Percentiles rank a stretch among this genome's conserved stretches.
These are phyloP conservation scores for Pezizomycotina sp. DNA, from an alignment of 2,329 filamentous ascomycete species.

Conservation along the genomic window DNA sequence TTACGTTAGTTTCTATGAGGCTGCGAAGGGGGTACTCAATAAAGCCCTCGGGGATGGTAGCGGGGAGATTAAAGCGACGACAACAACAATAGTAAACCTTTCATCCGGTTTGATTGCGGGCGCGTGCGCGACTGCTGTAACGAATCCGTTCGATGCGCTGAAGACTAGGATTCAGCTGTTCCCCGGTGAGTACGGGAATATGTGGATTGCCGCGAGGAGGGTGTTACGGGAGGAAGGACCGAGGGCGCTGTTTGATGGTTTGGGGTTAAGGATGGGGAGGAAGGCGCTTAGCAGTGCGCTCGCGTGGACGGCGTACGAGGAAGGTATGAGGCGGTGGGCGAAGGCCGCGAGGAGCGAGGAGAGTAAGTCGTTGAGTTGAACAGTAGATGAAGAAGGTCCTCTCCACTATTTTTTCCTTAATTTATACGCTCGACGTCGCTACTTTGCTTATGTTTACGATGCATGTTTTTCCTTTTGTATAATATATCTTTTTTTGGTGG, in stretches of 20 bases:
- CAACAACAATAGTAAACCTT: conserved; percentile 64
- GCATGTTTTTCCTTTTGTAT: too few relatives aligned
- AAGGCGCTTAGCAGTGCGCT: conserved; percentile 90
- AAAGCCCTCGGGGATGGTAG: conserved; percentile 13
- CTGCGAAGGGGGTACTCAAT: conserved; percentile 45
- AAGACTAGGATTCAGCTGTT: conserved; percentile 91
- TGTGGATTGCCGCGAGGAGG: conserved; percentile 54
- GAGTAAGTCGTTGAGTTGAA: too few relatives aligned
- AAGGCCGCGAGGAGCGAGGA: conserved; percentile 10
- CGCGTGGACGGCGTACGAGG: conserved; percentile 90
- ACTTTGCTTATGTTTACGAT: too few relatives aligned
- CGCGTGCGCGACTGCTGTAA: conserved; percentile 66
- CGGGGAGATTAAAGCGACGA: conserved; percentile 25
- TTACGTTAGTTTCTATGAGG: conserved; percentile 88
- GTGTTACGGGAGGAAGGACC: conserved; percentile 74
- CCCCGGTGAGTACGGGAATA: conserved; percentile 66
- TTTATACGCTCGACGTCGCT: too few relatives aligned
- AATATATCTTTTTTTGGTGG: too few relatives aligned
- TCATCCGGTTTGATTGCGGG: conserved; percentile 65
- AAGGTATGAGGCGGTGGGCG: conserved; percentile 25
- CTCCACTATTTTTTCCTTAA: too few relatives aligned
- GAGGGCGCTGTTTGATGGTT: conserved; percentile 65
- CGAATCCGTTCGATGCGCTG: conserved; percentile 91
- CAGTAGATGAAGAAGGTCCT: too few relatives aligned
- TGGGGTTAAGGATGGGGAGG: conserved; percentile 70